These are phyloP conservation scores for Tillandsia fasciculata DNA, from an alignment of 176 grass and related monocot genomes.

Conservation along the genomic window DNA sequence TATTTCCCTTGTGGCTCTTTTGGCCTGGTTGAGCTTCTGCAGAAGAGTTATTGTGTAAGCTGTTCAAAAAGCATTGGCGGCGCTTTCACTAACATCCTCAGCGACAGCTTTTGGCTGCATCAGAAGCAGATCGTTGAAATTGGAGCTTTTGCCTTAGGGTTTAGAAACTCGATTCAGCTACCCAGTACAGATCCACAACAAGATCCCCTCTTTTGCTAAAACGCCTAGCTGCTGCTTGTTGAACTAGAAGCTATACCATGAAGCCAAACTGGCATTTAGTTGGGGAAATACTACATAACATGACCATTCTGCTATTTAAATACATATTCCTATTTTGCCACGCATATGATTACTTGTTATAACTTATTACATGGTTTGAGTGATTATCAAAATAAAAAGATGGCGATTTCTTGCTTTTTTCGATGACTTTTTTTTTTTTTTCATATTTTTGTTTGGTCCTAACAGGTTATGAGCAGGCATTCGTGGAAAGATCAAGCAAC, in stretches of 20 bases:
- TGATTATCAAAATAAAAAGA: background rate
- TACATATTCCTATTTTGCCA: no score
- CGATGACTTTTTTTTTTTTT: background rate
- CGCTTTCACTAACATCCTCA: no score
- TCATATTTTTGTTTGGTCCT: background rate
- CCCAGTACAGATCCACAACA: no score
- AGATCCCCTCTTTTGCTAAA: no score
- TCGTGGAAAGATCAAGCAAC: conserved; percentile 90
- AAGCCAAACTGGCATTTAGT: conserved; percentile 2
- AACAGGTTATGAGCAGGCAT: conserved; percentile 89
- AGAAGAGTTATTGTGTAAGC: background rate
- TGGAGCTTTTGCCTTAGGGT: background rate
- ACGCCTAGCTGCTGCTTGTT: no score
- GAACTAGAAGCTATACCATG: no score
- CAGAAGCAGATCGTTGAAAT: background rate
- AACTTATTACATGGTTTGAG: background rate
- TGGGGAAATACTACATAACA: conserved; percentile 4
- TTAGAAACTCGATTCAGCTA: no score
- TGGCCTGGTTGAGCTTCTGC: background rate
- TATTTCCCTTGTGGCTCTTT: background rate
- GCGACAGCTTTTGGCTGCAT: background rate
- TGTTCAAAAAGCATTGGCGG: background rate
- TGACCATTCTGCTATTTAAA: no score
- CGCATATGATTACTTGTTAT: background rate
- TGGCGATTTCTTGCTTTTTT: background rate